Base-by-base conservation (phyloP, 2,329 filamentous ascomycete genomes). In the Aspergillus caelatus region DNA sequence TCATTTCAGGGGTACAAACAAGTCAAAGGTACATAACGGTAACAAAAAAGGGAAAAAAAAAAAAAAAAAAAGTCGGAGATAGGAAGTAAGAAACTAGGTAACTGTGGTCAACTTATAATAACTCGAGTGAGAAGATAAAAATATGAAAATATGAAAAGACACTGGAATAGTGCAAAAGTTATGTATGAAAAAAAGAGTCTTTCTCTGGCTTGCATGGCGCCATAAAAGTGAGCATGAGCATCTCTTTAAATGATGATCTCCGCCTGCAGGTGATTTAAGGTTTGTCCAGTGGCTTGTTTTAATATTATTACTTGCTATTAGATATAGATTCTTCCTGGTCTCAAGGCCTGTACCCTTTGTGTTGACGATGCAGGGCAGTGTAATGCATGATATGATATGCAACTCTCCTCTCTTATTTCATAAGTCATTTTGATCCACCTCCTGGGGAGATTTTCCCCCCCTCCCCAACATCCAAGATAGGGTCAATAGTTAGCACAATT, bases 201-300 rank as follows among this genome's bases (percentile, higher is more conserved):
- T 26, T 5, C 26, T 26, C 26, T 26, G 26, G 26, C 26, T 26
- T 26, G 26, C 26, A 26, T 26, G 26, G 26, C 26, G 26, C 26
- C 26, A 26, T 26, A 26, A 26, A 3, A 26, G 39, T 32, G 45
- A 26, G n/a, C 19, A 16, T 52, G 23, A n/a, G 39, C 23, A 30
- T 19, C 26, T 41, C 36, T 46, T 53, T 48, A 46, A 46, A 62
- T 62, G 60, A 58, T 53, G 60, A 62, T 62, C 60, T 58, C 55
- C 59, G 34, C 43, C 60, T 58, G 55, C 60, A 62, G 60, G 41
- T 48, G 28, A 36, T 60, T 60, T 60, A 60, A 53, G 41, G 21
- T 34, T 58, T 48, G 55, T 52, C 60, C 55, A 32, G 34, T 32
- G 34, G 46, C 23, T 21, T 41, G 12, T 56, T 32, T 56, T 30